Conservation (phyloP, 78 protist species). For the Creolimax fragrantissima region DNA sequence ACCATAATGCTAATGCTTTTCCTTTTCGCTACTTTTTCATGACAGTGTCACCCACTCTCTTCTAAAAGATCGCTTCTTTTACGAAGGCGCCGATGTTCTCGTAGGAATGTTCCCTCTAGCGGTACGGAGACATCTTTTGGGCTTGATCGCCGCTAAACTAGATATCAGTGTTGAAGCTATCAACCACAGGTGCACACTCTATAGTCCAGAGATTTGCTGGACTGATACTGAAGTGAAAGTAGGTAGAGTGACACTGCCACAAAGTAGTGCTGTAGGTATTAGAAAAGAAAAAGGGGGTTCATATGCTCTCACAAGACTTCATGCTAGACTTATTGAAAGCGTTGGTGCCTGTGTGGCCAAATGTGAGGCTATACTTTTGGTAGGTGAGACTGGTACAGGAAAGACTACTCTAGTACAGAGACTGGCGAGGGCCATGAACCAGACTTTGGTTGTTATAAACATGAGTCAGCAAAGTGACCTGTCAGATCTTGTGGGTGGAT, state of each 20-base stretch:
- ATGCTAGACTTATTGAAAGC: conserved; percentile 65
- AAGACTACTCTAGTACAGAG: conserved; percentile 91
- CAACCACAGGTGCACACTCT: not conserved
- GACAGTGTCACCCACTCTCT: not conserved
- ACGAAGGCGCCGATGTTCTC: conserved; percentile 33
- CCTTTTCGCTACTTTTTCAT: not conserved
- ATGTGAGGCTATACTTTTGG: conserved; percentile 74
- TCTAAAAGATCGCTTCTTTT: conserved; percentile 3
- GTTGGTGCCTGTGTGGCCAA: conserved; percentile 60
- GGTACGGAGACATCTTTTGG: not conserved
- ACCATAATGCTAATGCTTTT: no score
- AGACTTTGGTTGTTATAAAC: conserved; percentile 73
- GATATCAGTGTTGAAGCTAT: not conserved
- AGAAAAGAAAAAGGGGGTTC: not conserved
- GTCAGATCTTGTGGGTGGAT: conserved; percentile 96
- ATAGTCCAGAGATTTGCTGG: not conserved
- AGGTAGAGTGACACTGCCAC: not conserved
- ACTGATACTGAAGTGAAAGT: not conserved
- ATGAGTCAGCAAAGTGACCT: conserved; percentile 91
- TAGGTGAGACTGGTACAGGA: conserved; percentile 96
- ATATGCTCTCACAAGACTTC: conserved; percentile 63
- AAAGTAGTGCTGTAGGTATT: not conserved
- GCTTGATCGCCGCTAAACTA: not conserved
- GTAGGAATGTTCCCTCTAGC: not conserved
- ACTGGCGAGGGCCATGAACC: conserved; percentile 67